A percentile compares a stretch with the other conserved stretches of the same genome.
These are phyloP conservation scores for Pseudovirgaria hyperparasitica DNA, from an alignment of 2,329 filamentous ascomycete species.

Conservation along the genomic window DNA sequence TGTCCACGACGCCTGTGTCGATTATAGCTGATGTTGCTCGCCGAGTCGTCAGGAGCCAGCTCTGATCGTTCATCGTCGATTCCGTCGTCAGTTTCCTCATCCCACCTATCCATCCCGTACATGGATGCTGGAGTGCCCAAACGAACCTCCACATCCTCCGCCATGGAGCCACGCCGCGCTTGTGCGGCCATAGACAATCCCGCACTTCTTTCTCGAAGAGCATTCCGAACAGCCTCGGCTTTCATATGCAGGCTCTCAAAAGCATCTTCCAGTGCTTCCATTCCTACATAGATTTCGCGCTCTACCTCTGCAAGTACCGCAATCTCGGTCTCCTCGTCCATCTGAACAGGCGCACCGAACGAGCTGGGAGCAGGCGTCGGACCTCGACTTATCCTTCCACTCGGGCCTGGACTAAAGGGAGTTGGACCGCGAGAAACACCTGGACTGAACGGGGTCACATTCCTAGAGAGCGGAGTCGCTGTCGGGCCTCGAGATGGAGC, in stretches of 20 bases:
- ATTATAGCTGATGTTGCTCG: conserved; percentile 67
- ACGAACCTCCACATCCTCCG: conserved; percentile 28
- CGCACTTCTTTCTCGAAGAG: conserved; percentile 69
- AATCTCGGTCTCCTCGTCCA: conserved; percentile 91
- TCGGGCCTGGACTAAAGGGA: conserved; percentile 39
- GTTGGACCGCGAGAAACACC: conserved; percentile 29
- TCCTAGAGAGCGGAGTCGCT: conserved; percentile 4
- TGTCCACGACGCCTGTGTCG: conserved; percentile 54
- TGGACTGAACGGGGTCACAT: conserved; percentile 10
- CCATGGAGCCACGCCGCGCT: conserved; percentile 37
- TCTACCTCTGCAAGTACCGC: conserved; percentile 82
- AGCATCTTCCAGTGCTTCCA: conserved; percentile 88
- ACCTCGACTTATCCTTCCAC: conserved; percentile 1
- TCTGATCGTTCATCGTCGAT: conserved; percentile 30
- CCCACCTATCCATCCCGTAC: conserved; percentile 16
- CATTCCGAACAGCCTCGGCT: conserved; percentile 67
- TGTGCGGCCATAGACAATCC: conserved; percentile 57
- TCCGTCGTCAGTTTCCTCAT: conserved; percentile 16
- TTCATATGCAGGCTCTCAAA: conserved; percentile 83
- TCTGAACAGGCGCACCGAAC: conserved; percentile 63
- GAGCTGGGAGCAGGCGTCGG: conserved; percentile 23
- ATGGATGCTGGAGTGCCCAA: conserved; percentile 39
- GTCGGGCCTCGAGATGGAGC: conserved; percentile 5
- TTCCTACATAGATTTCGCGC: conserved; percentile 81
- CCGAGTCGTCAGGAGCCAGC: conserved; percentile 65